Base-by-base conservation (phyloP, 2,329 filamentous ascomycete genomes). In the Davidsoniella eucalypti region DNA sequence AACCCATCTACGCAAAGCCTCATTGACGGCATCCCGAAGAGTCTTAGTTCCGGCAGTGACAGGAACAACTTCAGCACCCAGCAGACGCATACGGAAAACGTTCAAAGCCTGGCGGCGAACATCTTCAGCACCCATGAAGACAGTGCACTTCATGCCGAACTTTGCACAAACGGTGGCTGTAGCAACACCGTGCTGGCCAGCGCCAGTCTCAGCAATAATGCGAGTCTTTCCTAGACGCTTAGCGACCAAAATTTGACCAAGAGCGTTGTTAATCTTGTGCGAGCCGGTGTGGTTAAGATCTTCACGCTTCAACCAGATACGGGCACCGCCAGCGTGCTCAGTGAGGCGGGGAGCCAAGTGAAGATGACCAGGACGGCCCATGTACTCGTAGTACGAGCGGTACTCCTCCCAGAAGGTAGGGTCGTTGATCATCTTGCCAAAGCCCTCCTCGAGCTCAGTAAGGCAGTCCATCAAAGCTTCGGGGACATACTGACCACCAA, bases 251-350 rank as follows among this genome's bases (percentile, higher is more conserved):
- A 95, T 80, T 65, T 98, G 92, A 2, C 92, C 92, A 7, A 98
- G 71, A 0, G 92, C 92, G 60, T 98, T 98, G 72, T 98, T 98
- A 72, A 98, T 96, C 76, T 98, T 98, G 74, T 98, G 92, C 55
- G 85, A 93, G 57, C 92, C 92, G 7, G 92, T 96, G 64, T 98
- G 92, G 67, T 96, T 96, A 51, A 96, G 71, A 63, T 98, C 92
- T 68, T 98, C 92, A 59, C 92, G 80, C 76, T 98, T 98, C 57
- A 98, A 69, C 82, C 90, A 98, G 69, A 98, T 94, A 61, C 87
- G 94, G 45, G 92, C 90, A 54, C 92, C 92, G 21, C 87, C 87
- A 44, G 86, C 87, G 60, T 90, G 71, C 61, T 93, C 82, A 0
- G 90, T 96, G 56, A 98, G 70, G 49, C 88, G 80, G 58, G 92